Evolutionary conservation across 139 green algal genomes (phyloP), one percentile per base, ranked within the genome.

Genomic region (Coelastrella sp.): DNA sequence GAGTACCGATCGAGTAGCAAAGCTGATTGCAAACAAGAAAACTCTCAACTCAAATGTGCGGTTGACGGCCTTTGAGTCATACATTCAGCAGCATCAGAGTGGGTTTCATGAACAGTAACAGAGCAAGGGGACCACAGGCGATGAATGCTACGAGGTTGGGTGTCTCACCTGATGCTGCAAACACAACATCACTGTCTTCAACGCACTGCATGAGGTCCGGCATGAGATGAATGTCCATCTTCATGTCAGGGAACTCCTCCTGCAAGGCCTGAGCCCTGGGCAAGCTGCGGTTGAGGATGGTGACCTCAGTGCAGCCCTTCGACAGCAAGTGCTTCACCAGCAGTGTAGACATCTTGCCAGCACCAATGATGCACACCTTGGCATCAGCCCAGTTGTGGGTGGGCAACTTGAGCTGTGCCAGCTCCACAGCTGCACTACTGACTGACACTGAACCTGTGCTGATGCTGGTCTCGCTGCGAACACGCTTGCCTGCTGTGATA

Each of bases 281-380:
- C 67, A 96, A 40, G 77, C 87, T 95, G 71, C 98, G 91, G 93
- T 99, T 99, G 23, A 99, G 90, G 4, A 99, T 85, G 0, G 94
- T 96, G 37, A 99, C 92, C 60, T 73, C 62, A 27, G 35, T 95
- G 94, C 96, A 99, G 72, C 96, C 96, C 94, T 99, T 99, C 75
- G 93, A 97, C 32, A 89, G 75, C 67, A 99, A 89, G 89, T 99
- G 98, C 94, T 99, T 99, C 8, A 99, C 97, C 63, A 99, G 94
- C 77, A 99, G 91, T 38, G 91, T 93, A 25, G 94, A 97, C 98
- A 99, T 99, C 89, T 98, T 99, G 86, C 98, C 98, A 13, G 98
- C 98, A 23, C 98, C 98, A 50, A 99, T 98, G 91, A 99, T 99
- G 91, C 91, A 94, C 4, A 99, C 92, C 63, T 89, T 89, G 30